Percentiles rank a stretch among this genome's conserved stretches.
phyloP scores from a whole-genome alignment of 257 asterid species.

The Ballota nigra region DNA sequence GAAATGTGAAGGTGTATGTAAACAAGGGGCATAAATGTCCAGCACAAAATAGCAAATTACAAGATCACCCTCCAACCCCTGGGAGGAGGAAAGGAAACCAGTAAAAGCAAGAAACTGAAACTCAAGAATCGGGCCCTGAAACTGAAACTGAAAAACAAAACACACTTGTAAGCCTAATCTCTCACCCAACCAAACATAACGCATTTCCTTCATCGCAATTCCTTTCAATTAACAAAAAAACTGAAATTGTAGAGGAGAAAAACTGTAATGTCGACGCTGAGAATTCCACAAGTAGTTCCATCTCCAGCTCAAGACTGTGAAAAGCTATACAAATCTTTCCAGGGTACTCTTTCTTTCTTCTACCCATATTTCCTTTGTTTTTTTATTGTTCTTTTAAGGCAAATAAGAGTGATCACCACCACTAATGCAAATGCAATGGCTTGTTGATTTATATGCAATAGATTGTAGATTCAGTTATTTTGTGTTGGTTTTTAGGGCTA shows the following conservation, averaged over 20 bases:
- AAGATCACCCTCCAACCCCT: neutral
- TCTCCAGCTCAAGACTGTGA: conserved; percentile 66
- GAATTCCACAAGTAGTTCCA: conserved; percentile 52
- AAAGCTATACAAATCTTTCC: conserved; percentile 48
- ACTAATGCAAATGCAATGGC: neutral
- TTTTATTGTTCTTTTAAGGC: neutral
- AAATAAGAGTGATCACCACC: neutral
- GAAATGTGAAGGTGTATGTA: neutral
- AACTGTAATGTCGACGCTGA: conserved; percentile 52
- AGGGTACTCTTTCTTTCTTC: conserved; percentile 35
- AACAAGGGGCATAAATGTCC: conserved; percentile 31
- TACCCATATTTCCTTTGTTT: neutral
- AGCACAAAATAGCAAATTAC: neutral
- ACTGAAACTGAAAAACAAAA: neutral
- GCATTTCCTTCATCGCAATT: neutral
- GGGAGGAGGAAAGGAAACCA: neutral
- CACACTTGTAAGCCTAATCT: neutral
- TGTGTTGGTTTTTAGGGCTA: conserved; percentile 43
- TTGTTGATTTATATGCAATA: neutral
- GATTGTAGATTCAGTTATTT: neutral
- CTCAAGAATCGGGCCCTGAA: neutral
- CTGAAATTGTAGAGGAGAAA: neutral
- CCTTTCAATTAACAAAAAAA: neutral
- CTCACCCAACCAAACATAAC: conserved; percentile 12
- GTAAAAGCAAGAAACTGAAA: conserved; percentile 9